These are phyloP conservation scores for Plasmodium gonderi DNA, from an alignment of 169 alveolate species.

Conservation along the genomic window DNA sequence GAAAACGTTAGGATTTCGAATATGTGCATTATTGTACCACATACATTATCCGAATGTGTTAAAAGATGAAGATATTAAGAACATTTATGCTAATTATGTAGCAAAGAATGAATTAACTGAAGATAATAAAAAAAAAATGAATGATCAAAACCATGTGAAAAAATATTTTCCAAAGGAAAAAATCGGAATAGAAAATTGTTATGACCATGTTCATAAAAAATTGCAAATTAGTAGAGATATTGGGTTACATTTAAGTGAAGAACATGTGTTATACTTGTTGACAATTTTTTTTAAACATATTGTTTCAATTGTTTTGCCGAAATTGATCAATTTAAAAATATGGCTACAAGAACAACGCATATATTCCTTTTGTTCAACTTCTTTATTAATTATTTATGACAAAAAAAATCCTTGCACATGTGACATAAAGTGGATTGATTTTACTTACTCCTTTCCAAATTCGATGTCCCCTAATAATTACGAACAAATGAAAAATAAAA, in stretches of 20 bases:
- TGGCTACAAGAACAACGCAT: conserved; percentile 49
- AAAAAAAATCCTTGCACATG: conserved; percentile 33
- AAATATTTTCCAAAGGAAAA: background rate
- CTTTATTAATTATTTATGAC: conserved; percentile 59
- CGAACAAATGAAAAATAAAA: background rate
- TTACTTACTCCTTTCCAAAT: conserved; percentile 45
- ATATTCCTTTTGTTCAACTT: conserved; percentile 67
- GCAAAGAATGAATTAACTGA: background rate
- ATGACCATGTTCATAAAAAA: conserved; percentile 12
- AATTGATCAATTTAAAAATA: conserved; percentile 33
- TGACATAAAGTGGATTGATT: conserved; percentile 71
- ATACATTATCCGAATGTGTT: conserved; percentile 1
- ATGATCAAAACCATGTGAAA: background rate
- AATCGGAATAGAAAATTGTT: conserved; percentile 20
- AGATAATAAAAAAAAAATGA: background rate
- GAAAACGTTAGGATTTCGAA: conserved; percentile 54
- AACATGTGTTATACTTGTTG: conserved; percentile 32
- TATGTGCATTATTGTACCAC: conserved; percentile 39
- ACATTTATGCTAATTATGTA: background rate
- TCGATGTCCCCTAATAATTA: background rate
- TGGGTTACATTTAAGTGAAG: conserved; percentile 48
- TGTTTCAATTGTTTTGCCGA: conserved; percentile 28
- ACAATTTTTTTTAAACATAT: conserved; percentile 36
- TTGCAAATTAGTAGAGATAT: conserved; percentile 41
- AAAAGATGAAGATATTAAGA: background rate